Conservation (phyloP, 2,329 filamentous ascomycete genomes). For the Fusarium vanettenii region DNA sequence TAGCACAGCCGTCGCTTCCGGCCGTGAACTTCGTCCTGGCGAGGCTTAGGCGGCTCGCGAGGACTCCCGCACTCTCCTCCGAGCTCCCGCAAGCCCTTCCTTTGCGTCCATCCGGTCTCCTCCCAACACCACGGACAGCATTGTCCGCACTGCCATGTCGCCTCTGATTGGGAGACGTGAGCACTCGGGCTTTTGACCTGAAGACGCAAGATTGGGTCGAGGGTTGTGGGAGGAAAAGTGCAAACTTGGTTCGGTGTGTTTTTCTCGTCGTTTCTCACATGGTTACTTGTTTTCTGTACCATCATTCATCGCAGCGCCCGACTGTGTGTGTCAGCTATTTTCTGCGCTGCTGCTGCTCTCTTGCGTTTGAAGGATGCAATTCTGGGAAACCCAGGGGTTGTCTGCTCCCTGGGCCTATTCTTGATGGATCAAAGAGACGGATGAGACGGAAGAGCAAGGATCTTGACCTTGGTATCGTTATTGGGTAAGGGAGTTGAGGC, state of each 20-base stretch:
- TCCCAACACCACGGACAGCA: conserved; percentile 2
- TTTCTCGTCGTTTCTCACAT: conserved; percentile 11
- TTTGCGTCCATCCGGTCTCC: conserved; percentile 19
- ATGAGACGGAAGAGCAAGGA: conserved; percentile 21
- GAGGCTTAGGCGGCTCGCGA: conserved; percentile 54
- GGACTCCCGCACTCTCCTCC: conserved; percentile 39
- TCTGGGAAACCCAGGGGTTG: conserved; percentile 5
- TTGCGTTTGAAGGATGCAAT: conserved; percentile 16
- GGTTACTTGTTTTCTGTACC: conserved; percentile 32
- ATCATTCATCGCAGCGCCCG: conserved; percentile 20
- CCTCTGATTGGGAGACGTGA: conserved; percentile 1
- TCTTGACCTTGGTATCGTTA: conserved; percentile 34
- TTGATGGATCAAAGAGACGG: conserved; percentile 11
- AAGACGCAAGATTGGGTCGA: not conserved
- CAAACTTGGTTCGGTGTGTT: conserved; percentile 17
- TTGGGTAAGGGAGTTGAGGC: conserved; percentile 41
- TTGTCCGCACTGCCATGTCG: not conserved
- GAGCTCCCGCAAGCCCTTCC: conserved; percentile 15
- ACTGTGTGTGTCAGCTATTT: not conserved
- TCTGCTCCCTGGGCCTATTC: conserved; percentile 2
- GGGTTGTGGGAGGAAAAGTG: conserved; percentile 1
- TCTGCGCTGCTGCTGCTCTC: conserved; percentile 6
- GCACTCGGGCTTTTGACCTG: conserved; percentile 6
- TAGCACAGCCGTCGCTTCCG: conserved; percentile 60
- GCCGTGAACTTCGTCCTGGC: conserved; percentile 65